phyloP scores from a whole-genome alignment of 768 basidiomycete species.

The Kwoniella mangroviensis region DNA sequence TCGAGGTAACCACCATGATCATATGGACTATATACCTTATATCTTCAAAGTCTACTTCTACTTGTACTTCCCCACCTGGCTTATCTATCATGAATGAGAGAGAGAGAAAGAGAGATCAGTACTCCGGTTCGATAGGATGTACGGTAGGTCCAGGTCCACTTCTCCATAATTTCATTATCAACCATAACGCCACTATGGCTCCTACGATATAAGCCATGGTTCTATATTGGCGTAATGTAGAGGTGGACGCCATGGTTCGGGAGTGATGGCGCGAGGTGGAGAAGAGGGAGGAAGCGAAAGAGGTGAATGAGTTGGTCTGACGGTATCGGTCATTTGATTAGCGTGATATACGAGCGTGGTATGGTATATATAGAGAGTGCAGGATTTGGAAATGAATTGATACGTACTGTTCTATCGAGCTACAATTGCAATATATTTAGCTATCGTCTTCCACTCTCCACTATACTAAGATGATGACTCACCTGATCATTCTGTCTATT shows the following conservation, averaged over 20 bases:
- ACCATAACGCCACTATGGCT: constrained; percentile 48
- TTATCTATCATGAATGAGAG: neutral
- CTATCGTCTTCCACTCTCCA: neutral
- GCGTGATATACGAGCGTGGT: neutral
- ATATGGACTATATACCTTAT: neutral
- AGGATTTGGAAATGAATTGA: neutral
- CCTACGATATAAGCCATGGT: constrained; percentile 55
- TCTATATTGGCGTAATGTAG: constrained; percentile 51
- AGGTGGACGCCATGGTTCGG: constrained; percentile 53
- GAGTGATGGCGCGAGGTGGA: constrained; percentile 55
- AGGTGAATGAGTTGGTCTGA: constrained; percentile 55
- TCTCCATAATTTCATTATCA: constrained; percentile 46
- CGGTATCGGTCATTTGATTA: neutral
- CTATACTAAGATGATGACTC: constrained; percentile 15
- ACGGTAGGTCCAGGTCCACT: constrained; percentile 13
- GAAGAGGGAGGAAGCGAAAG: constrained; percentile 55
- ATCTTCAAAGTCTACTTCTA: too few relatives aligned
- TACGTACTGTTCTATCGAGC: constrained; percentile 55
- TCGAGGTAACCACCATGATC: neutral
- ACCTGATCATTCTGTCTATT: constrained; percentile 57
- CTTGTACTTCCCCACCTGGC: neutral
- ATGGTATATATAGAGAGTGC: neutral
- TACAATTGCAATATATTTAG: constrained; percentile 13
- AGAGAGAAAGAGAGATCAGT: neutral
- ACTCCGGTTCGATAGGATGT: constrained; percentile 16